These are phyloP conservation scores for Daldinia vernicosa DNA, from an alignment of 495 filamentous ascomycete genomes.

Conservation along the genomic window DNA sequence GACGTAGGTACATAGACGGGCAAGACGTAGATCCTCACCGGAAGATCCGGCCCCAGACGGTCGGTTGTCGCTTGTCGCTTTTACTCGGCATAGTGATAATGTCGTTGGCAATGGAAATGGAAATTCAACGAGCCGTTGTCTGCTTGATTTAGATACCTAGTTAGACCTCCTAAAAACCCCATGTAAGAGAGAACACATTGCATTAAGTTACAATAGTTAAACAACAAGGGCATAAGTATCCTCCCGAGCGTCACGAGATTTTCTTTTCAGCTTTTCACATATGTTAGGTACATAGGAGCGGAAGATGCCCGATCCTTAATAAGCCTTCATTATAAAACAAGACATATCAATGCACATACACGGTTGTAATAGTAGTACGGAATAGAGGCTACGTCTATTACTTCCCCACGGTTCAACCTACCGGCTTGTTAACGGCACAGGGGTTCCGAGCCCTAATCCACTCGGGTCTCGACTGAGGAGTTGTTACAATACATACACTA, in stretches of 20 bases:
- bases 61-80: constrained; percentile 24
- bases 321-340: constrained; percentile 13
- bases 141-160: not conserved
- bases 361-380: no score
- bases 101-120: not conserved
- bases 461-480: not conserved
- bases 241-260: not conserved
- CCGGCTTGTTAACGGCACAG: constrained; percentile 31
- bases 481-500: no score
- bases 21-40: constrained; percentile 33
- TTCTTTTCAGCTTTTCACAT: not conserved
- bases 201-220: not conserved
- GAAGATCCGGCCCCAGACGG: constrained; percentile 22
- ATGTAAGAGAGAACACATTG: constrained; percentile 2
- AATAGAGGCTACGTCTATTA: no score
- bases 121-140: not conserved
- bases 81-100: not conserved
- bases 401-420: constrained; percentile 32
- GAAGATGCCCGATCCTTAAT: constrained; percentile 14
- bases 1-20: no score
- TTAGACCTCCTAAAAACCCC: constrained; percentile 13
- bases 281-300: no score
- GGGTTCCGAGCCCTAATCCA: constrained; percentile 7
- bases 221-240: not conserved
- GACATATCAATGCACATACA: not conserved